Evolutionary conservation across 441 rosid species (phyloP).

Genomic region (Gossypium lobatum): DNA sequence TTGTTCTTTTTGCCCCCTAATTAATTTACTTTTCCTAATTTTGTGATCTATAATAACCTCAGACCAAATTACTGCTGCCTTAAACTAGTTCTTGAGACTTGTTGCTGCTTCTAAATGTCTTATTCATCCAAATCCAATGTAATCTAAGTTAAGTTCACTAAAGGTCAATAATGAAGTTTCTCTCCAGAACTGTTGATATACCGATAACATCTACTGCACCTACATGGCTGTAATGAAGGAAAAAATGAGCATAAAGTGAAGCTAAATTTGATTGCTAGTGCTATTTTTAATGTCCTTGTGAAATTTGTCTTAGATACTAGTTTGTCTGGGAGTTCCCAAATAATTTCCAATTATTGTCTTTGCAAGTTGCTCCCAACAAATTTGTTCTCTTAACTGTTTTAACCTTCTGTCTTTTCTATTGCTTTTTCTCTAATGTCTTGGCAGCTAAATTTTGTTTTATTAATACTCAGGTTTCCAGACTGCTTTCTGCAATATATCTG

Average conservation of each 20-base stretch:
- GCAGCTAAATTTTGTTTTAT: slow-evolving; percentile 14
- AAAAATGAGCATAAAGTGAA: not conserved
- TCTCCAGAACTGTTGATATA: not conserved
- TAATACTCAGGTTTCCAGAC: slow-evolving; percentile 63
- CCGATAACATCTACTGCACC: not conserved
- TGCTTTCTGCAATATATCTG: slow-evolving; percentile 59
- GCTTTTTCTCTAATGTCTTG: slow-evolving; percentile 1
- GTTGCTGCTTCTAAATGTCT: not conserved
- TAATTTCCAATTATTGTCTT: not conserved
- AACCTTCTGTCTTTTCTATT: not conserved
- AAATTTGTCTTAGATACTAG: not conserved
- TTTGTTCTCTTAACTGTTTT: not conserved
- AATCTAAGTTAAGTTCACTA: not conserved
- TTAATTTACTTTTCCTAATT: not conserved
- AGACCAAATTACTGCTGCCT: not conserved
- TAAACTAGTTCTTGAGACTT: slow-evolving; percentile 7
- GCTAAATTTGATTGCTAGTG: not conserved
- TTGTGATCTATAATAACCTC: slow-evolving; percentile 1
- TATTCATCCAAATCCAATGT: not conserved
- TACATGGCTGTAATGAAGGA: not conserved
- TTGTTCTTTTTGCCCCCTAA: not conserved
- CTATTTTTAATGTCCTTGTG: slow-evolving; percentile 4
- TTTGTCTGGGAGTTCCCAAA: not conserved
- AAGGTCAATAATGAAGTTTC: slow-evolving; percentile 6
- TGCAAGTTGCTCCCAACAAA: not conserved